Base-by-base conservation (phyloP, 306 rosid species). In the Inga leiocalycina region DNA sequence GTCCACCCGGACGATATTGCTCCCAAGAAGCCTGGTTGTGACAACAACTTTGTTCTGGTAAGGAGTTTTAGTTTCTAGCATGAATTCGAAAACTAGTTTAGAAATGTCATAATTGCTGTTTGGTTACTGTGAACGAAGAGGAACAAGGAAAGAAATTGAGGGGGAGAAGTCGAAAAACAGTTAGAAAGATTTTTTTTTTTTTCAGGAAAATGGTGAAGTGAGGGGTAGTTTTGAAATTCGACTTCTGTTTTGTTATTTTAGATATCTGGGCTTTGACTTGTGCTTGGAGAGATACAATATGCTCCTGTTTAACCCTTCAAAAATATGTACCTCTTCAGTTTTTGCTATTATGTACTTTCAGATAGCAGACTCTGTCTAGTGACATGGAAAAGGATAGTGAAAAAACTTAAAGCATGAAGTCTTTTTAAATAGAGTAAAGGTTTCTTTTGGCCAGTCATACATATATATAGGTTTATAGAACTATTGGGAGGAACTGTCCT, bases 41-140 rank as follows among this genome's bases (percentile, higher is more conserved):
- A 93, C 2, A 95, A 95, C 90, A 84, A 93, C 89, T 95, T 95
- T 80, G 99, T 95, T 82, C 91, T 95, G 96, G 99, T 92, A 84
- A 76, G 89, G n/a, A 76, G 43, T 80, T 39, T 54, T 62, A 46
- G 78, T 24, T 79, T 62, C 46, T 59, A 4, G 11, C 5, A 15
- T 79, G 27, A 71, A 67, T 65, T 70, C 41, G 43, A 39, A 37
- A 35, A 65, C 22, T 77, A 65, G 34, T 81, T 84, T 66, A 16
- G 0, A 80, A 69, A 75, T 70, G 82, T 6, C 73, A 24, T 59
- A 69, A 52, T 62, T 81, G 69, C 82, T 79, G 86, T 57, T 82
- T 87, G 66, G 59, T 16, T 48, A 84, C 27, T 86, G 70, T 52
- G 80, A 79, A 82, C 79, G 45, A 22, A 46, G 35, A 80, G 80